Evolutionary conservation across 176 grass and related monocot genomes (phyloP).

Genomic region (Oryza nivara): DNA sequence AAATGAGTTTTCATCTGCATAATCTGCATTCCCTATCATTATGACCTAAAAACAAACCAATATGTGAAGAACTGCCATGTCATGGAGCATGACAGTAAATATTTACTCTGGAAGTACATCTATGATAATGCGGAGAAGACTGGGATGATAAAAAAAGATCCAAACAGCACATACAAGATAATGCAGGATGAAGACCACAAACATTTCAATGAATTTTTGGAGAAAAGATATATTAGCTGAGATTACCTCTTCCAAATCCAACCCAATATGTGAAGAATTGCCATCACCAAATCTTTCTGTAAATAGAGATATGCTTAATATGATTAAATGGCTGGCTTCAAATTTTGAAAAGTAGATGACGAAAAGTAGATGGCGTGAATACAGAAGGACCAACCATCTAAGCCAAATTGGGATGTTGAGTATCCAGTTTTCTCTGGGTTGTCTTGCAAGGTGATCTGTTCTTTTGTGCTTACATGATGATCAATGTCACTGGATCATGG

Average conservation of each 20-base stretch:
- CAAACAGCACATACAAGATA: neutral
- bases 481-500: slow-evolving; percentile 73
- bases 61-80: too few relatives aligned
- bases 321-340: slow-evolving; percentile 37
- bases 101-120: neutral
- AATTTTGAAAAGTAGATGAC: slow-evolving; percentile 23
- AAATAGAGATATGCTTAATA: slow-evolving; percentile 34
- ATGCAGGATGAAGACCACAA: neutral
- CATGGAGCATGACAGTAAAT: neutral
- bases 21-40: neutral
- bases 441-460: slow-evolving; percentile 99
- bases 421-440: slow-evolving; percentile 80
- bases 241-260: slow-evolving; percentile 96
- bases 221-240: slow-evolving; percentile 15
- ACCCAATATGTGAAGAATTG: slow-evolving; percentile 90
- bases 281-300: slow-evolving; percentile 99
- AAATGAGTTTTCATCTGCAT: neutral
- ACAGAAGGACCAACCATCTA: slow-evolving; percentile 84
- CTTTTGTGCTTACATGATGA: slow-evolving; percentile 95
- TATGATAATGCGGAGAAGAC: neutral
- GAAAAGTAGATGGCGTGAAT: slow-evolving; percentile 26
- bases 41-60: neutral
- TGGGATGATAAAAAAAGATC: neutral
- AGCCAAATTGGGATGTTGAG: slow-evolving; percentile 85
- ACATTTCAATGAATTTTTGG: neutral